Evolutionary conservation across 2,329 filamentous ascomycete species (phyloP).

Genomic region (Ophiostoma sp.): DNA sequence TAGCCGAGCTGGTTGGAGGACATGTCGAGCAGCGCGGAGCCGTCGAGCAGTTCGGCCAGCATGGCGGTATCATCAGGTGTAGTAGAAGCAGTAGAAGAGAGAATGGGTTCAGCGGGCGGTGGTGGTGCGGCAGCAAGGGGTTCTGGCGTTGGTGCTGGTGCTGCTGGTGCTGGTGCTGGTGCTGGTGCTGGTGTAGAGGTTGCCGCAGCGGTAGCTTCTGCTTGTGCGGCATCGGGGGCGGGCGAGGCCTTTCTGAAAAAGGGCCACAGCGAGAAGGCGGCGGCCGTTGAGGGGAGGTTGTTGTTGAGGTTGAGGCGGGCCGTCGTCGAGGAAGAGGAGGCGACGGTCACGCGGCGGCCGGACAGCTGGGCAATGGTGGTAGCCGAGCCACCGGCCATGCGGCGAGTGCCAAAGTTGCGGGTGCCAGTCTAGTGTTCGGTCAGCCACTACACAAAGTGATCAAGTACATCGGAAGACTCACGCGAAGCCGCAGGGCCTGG

Average conservation of each 20-base stretch:
- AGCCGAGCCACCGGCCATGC: not conserved
- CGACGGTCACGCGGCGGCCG: conserved; percentile 22
- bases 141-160: conserved; percentile 21
- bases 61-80: conserved; percentile 25
- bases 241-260: conserved; percentile 20
- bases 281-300: conserved; percentile 19
- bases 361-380: conserved; percentile 21
- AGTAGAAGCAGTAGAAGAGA: conserved; percentile 27
- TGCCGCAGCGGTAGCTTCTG: conserved; percentile 26
- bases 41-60: conserved; percentile 32
- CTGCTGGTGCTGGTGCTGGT: not conserved
- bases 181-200: conserved; percentile 21
- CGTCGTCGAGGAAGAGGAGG: not conserved
- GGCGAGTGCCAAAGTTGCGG: conserved; percentile 32
- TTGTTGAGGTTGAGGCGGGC: not conserved
- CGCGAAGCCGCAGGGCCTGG: conserved; percentile 40
- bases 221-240: conserved; percentile 16
- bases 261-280: conserved; percentile 27
- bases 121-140: conserved; percentile 27
- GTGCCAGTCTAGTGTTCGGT: not conserved
- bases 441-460: not conserved
- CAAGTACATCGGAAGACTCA: conserved; percentile 27
- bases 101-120: conserved; percentile 24
- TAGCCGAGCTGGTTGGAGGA: conserved; percentile 74
- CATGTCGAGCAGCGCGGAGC: conserved; percentile 50